Conservation (phyloP, 2,329 filamentous ascomycete species). For the Incumbomyces delicatus region DNA sequence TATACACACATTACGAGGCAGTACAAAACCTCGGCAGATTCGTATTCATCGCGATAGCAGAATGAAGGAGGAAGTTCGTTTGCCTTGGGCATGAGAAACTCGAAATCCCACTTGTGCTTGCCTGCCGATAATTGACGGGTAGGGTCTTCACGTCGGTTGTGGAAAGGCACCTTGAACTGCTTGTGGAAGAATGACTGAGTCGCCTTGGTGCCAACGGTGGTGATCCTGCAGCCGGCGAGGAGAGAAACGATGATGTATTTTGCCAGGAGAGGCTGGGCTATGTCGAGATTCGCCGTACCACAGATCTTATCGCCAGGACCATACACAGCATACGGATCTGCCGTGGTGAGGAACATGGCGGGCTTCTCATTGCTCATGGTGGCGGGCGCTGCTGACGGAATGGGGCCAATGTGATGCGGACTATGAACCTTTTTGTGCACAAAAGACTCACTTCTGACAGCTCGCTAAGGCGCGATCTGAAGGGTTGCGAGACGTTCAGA, state of each 20-base stretch:
- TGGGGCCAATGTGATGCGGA: neutral
- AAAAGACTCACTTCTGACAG: too few relatives aligned
- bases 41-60: constrained; percentile 4
- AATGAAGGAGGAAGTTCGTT: constrained; percentile 6
- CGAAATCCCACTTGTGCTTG: constrained; percentile 5
- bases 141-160: neutral
- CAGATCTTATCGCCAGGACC: constrained; percentile 5
- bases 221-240: neutral
- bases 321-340: constrained; percentile 5
- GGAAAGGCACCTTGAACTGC: constrained; percentile 2
- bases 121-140: neutral
- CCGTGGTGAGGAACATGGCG: constrained; percentile 2
- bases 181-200: constrained; percentile 4
- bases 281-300: constrained; percentile 3
- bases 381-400: neutral
- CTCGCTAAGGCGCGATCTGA: neutral
- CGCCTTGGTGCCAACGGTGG: neutral
- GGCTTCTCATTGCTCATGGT: neutral
- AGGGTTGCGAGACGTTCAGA: neutral
- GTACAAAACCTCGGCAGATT: constrained; percentile 2
- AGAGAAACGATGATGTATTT: constrained; percentile 1
- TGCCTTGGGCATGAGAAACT: neutral
- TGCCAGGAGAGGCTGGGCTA: neutral
- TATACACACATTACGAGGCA: constrained; percentile 5
- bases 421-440: neutral